These are phyloP conservation scores for Kazachstania viticola DNA, from an alignment of 805 yeast genomes.

Conservation along the genomic window DNA sequence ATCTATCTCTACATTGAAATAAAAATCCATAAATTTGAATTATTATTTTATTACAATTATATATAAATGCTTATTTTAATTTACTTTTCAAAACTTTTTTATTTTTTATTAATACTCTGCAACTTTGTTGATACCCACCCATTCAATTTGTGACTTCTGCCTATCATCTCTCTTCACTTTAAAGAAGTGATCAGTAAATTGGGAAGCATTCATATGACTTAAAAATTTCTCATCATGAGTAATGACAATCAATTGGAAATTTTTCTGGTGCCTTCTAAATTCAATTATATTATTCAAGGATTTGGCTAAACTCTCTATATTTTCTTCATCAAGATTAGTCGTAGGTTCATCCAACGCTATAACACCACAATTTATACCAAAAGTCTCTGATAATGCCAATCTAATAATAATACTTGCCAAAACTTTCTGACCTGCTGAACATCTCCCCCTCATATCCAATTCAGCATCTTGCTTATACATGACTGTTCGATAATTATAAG, in stretches of 20 bases:
- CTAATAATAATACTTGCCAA: constrained; percentile 85
- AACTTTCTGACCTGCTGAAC: constrained; percentile 97
- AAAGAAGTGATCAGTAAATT: constrained; percentile 80
- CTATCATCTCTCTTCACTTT: constrained; percentile 69
- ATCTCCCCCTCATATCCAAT: constrained; percentile 94
- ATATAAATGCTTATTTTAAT: too few species aligned
- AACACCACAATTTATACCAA: constrained; percentile 90
- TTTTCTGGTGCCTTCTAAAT: constrained; percentile 61
- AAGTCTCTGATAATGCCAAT: constrained; percentile 87
- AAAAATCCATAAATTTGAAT: too few species aligned
- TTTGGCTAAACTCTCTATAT: constrained; percentile 76
- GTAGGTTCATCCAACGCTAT: constrained; percentile 97
- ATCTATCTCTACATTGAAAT: too few species aligned
- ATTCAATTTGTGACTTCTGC: constrained; percentile 66
- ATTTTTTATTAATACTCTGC: constrained; percentile 9
- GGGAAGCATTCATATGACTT: constrained; percentile 71
- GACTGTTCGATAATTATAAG: constrained; percentile 87
- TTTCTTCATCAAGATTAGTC: constrained; percentile 83
- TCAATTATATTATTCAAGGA: constrained; percentile 68
- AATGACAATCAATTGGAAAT: constrained; percentile 89
- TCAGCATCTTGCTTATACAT: constrained; percentile 90
- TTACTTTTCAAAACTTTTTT: too few species aligned
- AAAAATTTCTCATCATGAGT: constrained; percentile 94
- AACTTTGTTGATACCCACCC: constrained; percentile 35
- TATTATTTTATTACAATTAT: too few species aligned